Evolutionary conservation across 176 grass and related monocot genomes (phyloP), one percentile per base, ranked within the genome.

Genomic region (Carex kokanica): DNA sequence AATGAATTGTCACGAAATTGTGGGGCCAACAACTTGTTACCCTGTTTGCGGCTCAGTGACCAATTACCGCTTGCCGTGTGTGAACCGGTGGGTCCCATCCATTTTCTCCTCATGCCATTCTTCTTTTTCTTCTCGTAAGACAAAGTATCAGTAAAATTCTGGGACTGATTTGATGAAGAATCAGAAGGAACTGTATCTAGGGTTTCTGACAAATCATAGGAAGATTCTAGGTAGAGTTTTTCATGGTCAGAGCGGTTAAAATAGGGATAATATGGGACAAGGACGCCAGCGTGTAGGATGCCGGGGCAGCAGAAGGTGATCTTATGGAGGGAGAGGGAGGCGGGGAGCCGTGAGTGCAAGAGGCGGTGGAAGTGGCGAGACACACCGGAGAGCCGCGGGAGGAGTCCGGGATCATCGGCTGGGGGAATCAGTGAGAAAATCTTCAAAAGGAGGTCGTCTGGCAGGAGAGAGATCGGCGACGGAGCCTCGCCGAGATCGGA

Each of bases 301-400:
- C 95, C 95, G 0, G 95, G 92, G 83, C 95, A 98, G 82, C 92
- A 98, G 29, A 95, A 86, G 24, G 91, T 91, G 84, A 98, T 91
- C 84, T 94, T 98, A 63, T 95, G 95, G 18, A 98, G 95, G 17
- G 84, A 83, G 0, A 91, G 75, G 88, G 86, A 91, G 0, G 58
- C 91, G 0, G 92, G 92, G 64, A 94, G 89, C 27, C 74, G 86
- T 25, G 80, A 89, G 15, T 64, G 15, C 20, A 90, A 86, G 75
- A 82, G 88, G 58, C 78, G 81, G 87, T 86, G 64, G 75, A 98
- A 80, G 62, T 92, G 92, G 57, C 77, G 85, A 24, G 92, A 93
- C 57, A 89, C 92, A 86, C 91, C 86, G 23, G 89, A 89, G 18
- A 90, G 84, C 23, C 95, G 88, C 51, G 89, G 89, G 83, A 91